Evolutionary conservation across 2,329 filamentous ascomycete genomes (phyloP).

Genomic region (Tolypocladium amazonense): DNA sequence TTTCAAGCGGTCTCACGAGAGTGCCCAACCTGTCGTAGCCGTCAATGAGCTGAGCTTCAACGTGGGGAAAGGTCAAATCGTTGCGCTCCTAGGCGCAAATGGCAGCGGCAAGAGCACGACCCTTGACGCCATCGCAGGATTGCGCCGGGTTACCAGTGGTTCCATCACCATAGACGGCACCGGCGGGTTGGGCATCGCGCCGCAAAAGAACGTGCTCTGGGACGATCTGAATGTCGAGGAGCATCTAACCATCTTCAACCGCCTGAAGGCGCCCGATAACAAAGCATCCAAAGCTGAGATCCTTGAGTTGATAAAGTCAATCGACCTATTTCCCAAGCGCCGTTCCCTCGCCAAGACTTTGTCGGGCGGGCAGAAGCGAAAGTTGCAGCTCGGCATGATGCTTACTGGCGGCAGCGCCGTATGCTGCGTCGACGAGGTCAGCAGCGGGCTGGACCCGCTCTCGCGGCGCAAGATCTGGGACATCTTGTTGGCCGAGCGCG

Average conservation of each 20-base stretch:
- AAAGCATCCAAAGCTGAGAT: slow-evolving; percentile 49
- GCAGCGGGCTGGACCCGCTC: slow-evolving; percentile 76
- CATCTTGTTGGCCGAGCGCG: slow-evolving; percentile 77
- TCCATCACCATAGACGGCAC: slow-evolving; percentile 67
- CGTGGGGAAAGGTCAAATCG: slow-evolving; percentile 68
- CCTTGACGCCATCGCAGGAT: slow-evolving; percentile 75
- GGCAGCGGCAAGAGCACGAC: slow-evolving; percentile 87
- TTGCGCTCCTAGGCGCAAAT: slow-evolving; percentile 80
- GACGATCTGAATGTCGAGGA: slow-evolving; percentile 78
- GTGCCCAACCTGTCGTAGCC: slow-evolving; percentile 57
- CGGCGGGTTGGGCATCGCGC: slow-evolving; percentile 75
- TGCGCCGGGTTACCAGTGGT: slow-evolving; percentile 67
- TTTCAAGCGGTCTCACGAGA: slow-evolving; percentile 19
- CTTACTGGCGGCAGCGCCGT: slow-evolving; percentile 80
- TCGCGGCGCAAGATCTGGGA: slow-evolving; percentile 89
- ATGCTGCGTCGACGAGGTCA: slow-evolving; percentile 88
- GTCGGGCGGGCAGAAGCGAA: slow-evolving; percentile 85
- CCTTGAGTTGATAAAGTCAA: slow-evolving; percentile 50
- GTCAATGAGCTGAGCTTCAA: slow-evolving; percentile 64
- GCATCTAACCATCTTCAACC: slow-evolving; percentile 76
- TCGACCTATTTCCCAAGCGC: slow-evolving; percentile 68
- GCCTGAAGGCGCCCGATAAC: slow-evolving; percentile 56
- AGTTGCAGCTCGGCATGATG: slow-evolving; percentile 91
- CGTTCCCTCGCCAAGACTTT: slow-evolving; percentile 64
- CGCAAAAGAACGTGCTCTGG: slow-evolving; percentile 93